Evolutionary conservation across 2,329 filamentous ascomycete genomes (phyloP).

Genomic region (Thelonectria olida): DNA sequence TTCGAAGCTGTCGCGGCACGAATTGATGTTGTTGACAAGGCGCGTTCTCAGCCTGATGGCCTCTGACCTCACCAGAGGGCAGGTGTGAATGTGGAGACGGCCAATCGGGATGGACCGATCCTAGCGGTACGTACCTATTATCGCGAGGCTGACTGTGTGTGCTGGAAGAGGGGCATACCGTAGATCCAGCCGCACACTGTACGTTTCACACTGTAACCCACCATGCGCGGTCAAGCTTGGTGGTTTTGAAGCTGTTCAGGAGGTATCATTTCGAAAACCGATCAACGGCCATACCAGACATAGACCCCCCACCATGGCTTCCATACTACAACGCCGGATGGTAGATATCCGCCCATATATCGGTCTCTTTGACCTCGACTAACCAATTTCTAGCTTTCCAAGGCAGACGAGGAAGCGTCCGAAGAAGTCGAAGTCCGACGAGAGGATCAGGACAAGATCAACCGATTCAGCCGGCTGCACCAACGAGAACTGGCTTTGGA

Average conservation of each 20-base stretch:
- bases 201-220: constrained; percentile 38
- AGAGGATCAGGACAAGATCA: constrained; percentile 99
- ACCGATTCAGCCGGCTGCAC: constrained; percentile 94
- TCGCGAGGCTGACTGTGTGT: constrained; percentile 6
- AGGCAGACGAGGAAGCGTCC: constrained; percentile 85
- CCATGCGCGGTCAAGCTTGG: constrained; percentile 25
- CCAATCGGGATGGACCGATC: constrained; percentile 39
- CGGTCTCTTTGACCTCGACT: constrained; percentile 4
- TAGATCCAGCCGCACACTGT: neutral
- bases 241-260: constrained; percentile 28
- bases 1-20: constrained; percentile 4
- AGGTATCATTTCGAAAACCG: constrained; percentile 25
- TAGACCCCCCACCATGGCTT: constrained; percentile 46
- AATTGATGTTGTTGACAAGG: constrained; percentile 33
- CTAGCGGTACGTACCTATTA: constrained; percentile 27
- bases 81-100: constrained; percentile 8
- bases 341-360: constrained; percentile 45
- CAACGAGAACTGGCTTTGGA: constrained; percentile 82
- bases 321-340: constrained; percentile 69
- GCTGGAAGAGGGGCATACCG: constrained; percentile 34
- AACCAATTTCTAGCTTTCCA: constrained; percentile 74
- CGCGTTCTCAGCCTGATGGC: constrained; percentile 30
- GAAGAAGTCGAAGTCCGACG: constrained; percentile 94
- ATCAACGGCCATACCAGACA: constrained; percentile 25
- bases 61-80: constrained; percentile 37